Evolutionary conservation across 2,329 filamentous ascomycete species (phyloP).

Genomic region (Emmonsiellopsis sp.): DNA sequence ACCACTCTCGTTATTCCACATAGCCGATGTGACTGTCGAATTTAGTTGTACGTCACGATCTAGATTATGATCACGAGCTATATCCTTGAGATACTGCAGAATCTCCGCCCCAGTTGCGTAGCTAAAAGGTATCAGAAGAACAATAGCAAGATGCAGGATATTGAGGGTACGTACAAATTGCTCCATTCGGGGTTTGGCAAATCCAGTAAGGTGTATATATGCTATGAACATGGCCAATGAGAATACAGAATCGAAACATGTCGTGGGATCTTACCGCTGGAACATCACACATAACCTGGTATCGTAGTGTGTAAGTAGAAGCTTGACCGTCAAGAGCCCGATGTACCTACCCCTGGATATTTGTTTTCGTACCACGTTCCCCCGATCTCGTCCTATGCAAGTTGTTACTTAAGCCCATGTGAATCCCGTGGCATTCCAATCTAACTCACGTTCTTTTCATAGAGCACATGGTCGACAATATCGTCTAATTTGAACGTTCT

Average conservation of each 20-base stretch:
- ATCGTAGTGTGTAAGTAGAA: background rate
- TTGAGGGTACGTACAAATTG: conserved; percentile 61
- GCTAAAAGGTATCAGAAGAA: conserved; percentile 33
- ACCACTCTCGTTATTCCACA: conserved; percentile 41
- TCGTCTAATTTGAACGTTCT: background rate
- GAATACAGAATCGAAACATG: conserved; percentile 64
- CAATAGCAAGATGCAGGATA: conserved; percentile 8
- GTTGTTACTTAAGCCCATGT: background rate
- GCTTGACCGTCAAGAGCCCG: background rate
- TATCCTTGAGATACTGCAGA: conserved; percentile 52
- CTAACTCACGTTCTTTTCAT: conserved; percentile 18
- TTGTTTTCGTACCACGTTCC: conserved; percentile 25
- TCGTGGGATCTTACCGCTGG: conserved; percentile 47
- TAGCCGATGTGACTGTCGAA: conserved; percentile 44
- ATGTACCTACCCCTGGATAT: conserved; percentile 9
- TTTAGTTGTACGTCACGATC: conserved; percentile 48
- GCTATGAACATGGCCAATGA: conserved; percentile 52
- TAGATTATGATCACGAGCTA: conserved; percentile 56
- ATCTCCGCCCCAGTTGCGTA: conserved; percentile 61
- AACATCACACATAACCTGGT: conserved; percentile 19
- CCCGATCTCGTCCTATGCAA: conserved; percentile 16
- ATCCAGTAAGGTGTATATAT: conserved; percentile 59
- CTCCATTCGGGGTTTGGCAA: conserved; percentile 54
- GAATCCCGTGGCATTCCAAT: background rate
- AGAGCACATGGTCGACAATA: conserved; percentile 8